Evolutionary conservation across 495 filamentous ascomycete genomes (phyloP).

Genomic region (Annulohypoxylon stygium): DNA sequence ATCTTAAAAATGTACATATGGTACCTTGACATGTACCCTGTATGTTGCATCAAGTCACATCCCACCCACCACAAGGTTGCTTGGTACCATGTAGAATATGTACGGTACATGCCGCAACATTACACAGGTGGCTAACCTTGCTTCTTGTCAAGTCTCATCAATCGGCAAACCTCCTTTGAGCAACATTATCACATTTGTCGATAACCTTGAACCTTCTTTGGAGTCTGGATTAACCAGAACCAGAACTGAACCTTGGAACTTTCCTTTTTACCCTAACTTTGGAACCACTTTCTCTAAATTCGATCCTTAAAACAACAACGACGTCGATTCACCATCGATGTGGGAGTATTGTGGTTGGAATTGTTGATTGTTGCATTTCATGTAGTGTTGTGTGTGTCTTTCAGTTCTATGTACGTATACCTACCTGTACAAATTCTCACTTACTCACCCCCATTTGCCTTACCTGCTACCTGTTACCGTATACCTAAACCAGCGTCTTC

Average conservation of each 20-base stretch:
- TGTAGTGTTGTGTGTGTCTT: slow-evolving; percentile 36
- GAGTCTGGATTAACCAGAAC: neutral
- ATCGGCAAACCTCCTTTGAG: slow-evolving; percentile 47
- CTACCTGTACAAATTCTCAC: neutral
- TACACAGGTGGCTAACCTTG: slow-evolving; percentile 28
- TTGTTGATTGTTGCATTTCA: slow-evolving; percentile 35
- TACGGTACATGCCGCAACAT: slow-evolving; percentile 39
- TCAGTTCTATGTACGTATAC: slow-evolving; percentile 43
- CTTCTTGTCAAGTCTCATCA: slow-evolving; percentile 38
- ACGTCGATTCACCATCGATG: slow-evolving; percentile 17
- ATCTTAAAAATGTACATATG: neutral
- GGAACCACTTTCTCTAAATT: slow-evolving; percentile 13
- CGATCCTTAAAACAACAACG: slow-evolving; percentile 9
- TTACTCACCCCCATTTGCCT: too few species aligned
- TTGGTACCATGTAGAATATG: slow-evolving; percentile 31
- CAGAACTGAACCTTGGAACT: slow-evolving; percentile 16
- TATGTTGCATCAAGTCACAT: slow-evolving; percentile 22
- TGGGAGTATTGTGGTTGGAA: slow-evolving; percentile 16
- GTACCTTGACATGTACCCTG: slow-evolving; percentile 32
- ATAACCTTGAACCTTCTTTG: slow-evolving; percentile 11
- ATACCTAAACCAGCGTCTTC: neutral
- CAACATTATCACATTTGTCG: slow-evolving; percentile 42
- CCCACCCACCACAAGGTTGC: slow-evolving; percentile 25
- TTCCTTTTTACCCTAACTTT: slow-evolving; percentile 14
- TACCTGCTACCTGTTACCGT: neutral